Conservation (phyloP, 1,139 yeast genomes). For the Candida glucosophila region DNA sequence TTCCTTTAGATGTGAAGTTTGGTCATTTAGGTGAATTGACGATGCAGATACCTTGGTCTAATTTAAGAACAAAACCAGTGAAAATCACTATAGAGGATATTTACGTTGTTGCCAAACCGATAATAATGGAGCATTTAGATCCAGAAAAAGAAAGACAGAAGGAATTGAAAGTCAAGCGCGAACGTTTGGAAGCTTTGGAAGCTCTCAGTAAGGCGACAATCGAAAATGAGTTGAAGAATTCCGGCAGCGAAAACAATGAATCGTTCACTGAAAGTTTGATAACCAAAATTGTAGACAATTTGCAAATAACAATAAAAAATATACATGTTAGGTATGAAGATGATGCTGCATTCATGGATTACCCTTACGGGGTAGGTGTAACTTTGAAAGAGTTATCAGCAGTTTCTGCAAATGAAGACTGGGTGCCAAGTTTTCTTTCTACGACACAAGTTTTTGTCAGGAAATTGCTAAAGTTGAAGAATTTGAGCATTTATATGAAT, state of each 20-base stretch:
- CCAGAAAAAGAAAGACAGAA: slow-evolving; percentile 62
- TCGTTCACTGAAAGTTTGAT: slow-evolving; percentile 80
- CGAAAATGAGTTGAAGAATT: slow-evolving; percentile 30
- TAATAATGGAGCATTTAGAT: slow-evolving; percentile 42
- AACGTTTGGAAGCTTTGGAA: slow-evolving; percentile 64
- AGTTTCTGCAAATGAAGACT: slow-evolving; percentile 73
- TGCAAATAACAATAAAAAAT: slow-evolving; percentile 87
- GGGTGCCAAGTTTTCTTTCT: slow-evolving; percentile 83
- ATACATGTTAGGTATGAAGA: slow-evolving; percentile 93
- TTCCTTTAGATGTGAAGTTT: slow-evolving; percentile 84
- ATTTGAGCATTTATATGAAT: slow-evolving; percentile 80
- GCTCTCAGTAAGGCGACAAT: slow-evolving; percentile 39
- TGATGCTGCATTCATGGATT: slow-evolving; percentile 51
- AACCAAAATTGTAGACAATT: slow-evolving; percentile 84
- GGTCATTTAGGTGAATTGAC: slow-evolving; percentile 90
- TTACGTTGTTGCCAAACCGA: slow-evolving; percentile 74
- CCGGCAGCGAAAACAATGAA: slow-evolving; percentile 48
- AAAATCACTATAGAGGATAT: slow-evolving; percentile 85
- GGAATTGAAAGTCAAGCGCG: slow-evolving; percentile 57
- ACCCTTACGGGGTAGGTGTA: slow-evolving; percentile 77
- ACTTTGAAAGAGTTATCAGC: slow-evolving; percentile 86
- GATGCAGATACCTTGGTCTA: slow-evolving; percentile 95
- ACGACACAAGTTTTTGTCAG: slow-evolving; percentile 61
- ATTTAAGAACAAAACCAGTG: slow-evolving; percentile 86
- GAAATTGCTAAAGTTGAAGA: slow-evolving; percentile 68